These are phyloP conservation scores for Magnolia sinica DNA, from an alignment of 164 flowering plant genomes.

Conservation along the genomic window DNA sequence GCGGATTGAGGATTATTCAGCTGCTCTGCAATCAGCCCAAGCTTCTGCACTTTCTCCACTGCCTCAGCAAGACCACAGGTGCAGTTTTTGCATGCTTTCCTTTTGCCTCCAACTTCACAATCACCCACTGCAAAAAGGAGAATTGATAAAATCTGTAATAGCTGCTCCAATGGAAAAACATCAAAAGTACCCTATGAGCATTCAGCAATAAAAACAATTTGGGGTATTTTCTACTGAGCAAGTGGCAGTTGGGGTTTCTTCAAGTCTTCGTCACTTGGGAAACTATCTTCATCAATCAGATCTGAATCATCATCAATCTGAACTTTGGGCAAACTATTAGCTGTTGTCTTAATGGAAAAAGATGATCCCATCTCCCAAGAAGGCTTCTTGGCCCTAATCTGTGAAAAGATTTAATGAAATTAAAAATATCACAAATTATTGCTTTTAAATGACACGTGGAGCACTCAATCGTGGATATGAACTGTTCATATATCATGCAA, in stretches of 20 bases:
- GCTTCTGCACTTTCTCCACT: slow-evolving; percentile 64
- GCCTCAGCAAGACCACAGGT: slow-evolving; percentile 89
- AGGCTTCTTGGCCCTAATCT: slow-evolving; percentile 80
- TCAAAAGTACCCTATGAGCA: neutral
- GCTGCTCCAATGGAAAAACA: neutral
- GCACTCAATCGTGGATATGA: too few relatives aligned
- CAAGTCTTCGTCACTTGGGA: slow-evolving; percentile 83
- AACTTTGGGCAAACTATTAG: slow-evolving; percentile 52
- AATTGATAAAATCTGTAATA: neutral
- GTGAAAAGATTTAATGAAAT: neutral
- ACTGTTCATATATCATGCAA: too few relatives aligned
- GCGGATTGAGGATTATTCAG: slow-evolving; percentile 82
- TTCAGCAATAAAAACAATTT: neutral
- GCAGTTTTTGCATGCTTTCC: slow-evolving; percentile 98
- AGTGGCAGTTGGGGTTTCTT: slow-evolving; percentile 75
- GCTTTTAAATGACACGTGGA: too few relatives aligned
- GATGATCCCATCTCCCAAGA: slow-evolving; percentile 92
- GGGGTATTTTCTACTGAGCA: slow-evolving; percentile 31
- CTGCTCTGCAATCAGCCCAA: slow-evolving; percentile 66
- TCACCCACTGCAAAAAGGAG: slow-evolving; percentile 52
- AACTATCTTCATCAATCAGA: slow-evolving; percentile 92
- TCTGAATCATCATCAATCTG: slow-evolving; percentile 78
- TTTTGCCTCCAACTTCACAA: slow-evolving; percentile 84
- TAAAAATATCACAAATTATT: neutral
- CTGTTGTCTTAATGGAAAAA: slow-evolving; percentile 64